phyloP scores from a whole-genome alignment of 2,329 filamentous ascomycete species.

The Clarireedia hainanense region DNA sequence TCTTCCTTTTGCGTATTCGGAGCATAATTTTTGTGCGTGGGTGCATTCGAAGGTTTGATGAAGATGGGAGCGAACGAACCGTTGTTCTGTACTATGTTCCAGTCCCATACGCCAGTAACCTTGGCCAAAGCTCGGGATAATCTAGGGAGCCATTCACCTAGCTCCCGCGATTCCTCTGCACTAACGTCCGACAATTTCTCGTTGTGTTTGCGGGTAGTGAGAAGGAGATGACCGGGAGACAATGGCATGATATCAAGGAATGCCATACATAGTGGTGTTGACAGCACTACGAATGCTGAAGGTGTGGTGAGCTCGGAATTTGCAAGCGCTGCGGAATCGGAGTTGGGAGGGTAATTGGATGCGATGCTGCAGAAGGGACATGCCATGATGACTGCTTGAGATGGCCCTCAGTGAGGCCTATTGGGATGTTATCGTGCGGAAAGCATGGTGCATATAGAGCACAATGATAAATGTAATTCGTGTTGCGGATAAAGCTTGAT shows the following conservation, averaged over 20 bases:
- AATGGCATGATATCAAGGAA: conserved; percentile 94
- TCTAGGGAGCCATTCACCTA: conserved; percentile 62
- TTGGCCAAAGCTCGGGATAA: conserved; percentile 63
- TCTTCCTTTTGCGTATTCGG: neutral
- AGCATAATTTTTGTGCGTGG: too few species aligned
- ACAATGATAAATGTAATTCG: neutral
- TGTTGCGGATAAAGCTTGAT: neutral
- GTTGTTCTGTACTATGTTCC: conserved; percentile 97
- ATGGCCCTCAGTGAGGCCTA: conserved; percentile 4
- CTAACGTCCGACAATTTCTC: conserved; percentile 69
- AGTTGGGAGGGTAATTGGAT: conserved; percentile 35
- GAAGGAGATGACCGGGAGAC: conserved; percentile 71
- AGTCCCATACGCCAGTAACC: conserved; percentile 68
- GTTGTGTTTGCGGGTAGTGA: conserved; percentile 70
- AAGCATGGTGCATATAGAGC: conserved; percentile 7
- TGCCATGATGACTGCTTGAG: neutral
- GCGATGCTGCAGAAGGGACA: conserved; percentile 60
- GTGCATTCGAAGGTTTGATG: too few species aligned
- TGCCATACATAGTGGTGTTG: conserved; percentile 68
- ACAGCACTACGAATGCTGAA: conserved; percentile 58
- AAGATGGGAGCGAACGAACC: conserved; percentile 35
- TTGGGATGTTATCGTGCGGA: conserved; percentile 10
- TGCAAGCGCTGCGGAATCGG: conserved; percentile 32
- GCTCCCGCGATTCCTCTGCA: conserved; percentile 53
- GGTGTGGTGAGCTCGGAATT: conserved; percentile 31